Evolutionary conservation across 1,139 yeast species (phyloP), one percentile per base, ranked within the genome.

Genomic region (Pneumocystis murina): DNA sequence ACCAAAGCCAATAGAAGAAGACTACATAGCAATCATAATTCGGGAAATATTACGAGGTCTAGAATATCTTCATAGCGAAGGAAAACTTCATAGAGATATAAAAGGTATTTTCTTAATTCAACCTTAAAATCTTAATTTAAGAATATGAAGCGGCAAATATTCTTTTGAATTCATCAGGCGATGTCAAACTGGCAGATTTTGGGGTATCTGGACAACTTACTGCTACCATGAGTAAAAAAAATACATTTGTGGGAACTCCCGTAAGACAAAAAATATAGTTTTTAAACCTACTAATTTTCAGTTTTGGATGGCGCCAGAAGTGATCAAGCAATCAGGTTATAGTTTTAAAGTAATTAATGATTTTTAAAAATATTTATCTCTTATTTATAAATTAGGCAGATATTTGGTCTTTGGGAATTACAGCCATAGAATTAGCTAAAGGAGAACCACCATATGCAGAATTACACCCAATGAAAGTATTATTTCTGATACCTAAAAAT

Each of bases 251-350:
- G 43, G 96, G 96, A 0, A 87, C 95, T 0, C 95, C 95, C 58
- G 68, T 67, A 61, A 41, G 63, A 30, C 16, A 48, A 48, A 24
- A 20, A 48, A 24, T 20, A 7, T 3, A 14, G 30, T 6, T 35
- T 55, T 57, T 33, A 24, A n/a, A 17, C 16, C n/a, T 17, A 24
- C 16, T 20, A 33, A 16, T 12, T 6, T 16, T 2, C 39, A 66
- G 24, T 87, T 83, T 73, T 88, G 95, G 95, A 88, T 88, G 95
- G 95, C 95, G 0, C 96, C 95, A 0, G 96, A 88, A 71, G 86
- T 87, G 39, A 85, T 88, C 35, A 71, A 76, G 3, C 75, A 81
- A 64, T 63, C 66, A n/a, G 72, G 72, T 1, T 86, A 88, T 71
- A 80, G 86, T 71, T 86, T 84, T 68, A 87, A 48, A 14, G 55